Percentiles rank a stretch among this genome's conserved stretches.
phyloP scores from a whole-genome alignment of 345 rosid species.

The Aquilaria yunnanensis region DNA sequence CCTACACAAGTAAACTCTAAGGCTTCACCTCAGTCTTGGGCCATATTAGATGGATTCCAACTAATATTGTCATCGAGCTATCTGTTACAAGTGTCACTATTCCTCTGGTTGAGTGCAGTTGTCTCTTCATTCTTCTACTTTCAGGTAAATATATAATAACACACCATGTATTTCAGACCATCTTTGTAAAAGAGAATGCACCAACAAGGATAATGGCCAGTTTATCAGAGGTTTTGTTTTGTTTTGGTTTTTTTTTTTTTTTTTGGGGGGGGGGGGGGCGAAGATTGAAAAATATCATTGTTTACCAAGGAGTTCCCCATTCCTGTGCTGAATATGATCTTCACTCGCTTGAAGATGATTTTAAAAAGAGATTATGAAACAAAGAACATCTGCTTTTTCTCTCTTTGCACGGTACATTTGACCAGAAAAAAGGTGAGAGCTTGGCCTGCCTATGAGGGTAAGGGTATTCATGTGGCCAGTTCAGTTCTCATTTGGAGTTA shows the following conservation, averaged over 20 bases:
- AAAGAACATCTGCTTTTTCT: neutral
- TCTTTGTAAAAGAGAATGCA: too few species aligned
- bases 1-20: conserved; percentile 39
- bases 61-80: conserved; percentile 75
- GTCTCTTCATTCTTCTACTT: conserved; percentile 94
- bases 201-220: neutral
- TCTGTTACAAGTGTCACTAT: conserved; percentile 67
- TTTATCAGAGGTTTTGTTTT: neutral
- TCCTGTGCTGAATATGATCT: neutral
- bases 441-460: too few species aligned
- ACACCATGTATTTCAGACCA: too few species aligned
- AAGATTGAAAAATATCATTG: neutral
- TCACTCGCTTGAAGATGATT: too few species aligned
- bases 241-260: neutral
- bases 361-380: too few species aligned
- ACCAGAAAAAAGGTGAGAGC: too few species aligned
- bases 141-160: conserved; percentile 44
- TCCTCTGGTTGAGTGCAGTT: conserved; percentile 95
- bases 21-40: conserved; percentile 55
- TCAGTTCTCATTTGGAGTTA: neutral
- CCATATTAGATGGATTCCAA: conserved; percentile 74
- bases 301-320: neutral
- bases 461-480: too few species aligned
- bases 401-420: neutral
- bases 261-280: neutral